Conservation (phyloP, 768 basidiomycete species). For the Agaricus blazei region DNA sequence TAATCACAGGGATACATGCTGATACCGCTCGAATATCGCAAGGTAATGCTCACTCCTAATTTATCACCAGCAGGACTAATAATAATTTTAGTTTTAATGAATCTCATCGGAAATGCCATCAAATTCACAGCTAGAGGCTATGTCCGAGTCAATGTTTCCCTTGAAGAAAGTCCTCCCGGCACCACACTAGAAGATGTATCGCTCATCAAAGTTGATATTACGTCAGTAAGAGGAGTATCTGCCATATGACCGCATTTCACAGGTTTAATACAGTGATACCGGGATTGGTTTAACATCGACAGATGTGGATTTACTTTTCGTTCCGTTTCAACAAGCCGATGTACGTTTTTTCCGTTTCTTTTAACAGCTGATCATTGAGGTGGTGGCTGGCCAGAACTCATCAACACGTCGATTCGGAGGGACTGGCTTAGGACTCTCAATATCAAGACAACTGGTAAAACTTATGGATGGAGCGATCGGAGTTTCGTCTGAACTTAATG, state of each 20-base stretch:
- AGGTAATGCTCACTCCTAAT: constrained; percentile 29
- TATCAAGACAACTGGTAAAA: constrained; percentile 69
- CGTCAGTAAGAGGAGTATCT: constrained; percentile 29
- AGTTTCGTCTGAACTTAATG: constrained; percentile 57
- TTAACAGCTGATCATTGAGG: neutral
- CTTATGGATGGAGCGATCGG: constrained; percentile 75
- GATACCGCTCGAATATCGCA: constrained; percentile 74
- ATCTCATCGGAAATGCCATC: constrained; percentile 71
- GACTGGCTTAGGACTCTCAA: constrained; percentile 72
- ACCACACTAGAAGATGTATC: constrained; percentile 36
- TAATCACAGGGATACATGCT: constrained; percentile 52
- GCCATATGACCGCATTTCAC: neutral
- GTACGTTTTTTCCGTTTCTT: constrained; percentile 19
- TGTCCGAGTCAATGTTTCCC: constrained; percentile 56
- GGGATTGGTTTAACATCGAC: constrained; percentile 66
- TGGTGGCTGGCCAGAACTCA: constrained; percentile 40
- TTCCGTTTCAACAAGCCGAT: constrained; percentile 76
- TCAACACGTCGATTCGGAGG: constrained; percentile 74
- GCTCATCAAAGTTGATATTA: constrained; percentile 59
- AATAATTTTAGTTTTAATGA: constrained; percentile 55
- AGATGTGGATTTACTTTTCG: constrained; percentile 64
- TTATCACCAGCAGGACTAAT: neutral
- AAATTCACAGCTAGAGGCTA: constrained; percentile 66
- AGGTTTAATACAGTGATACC: constrained; percentile 44
- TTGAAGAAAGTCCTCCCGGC: constrained; percentile 30